Evolutionary conservation across 2,329 filamentous ascomycete species (phyloP), one percentile per base, ranked within the genome.

Genomic region (Beauveria sp.): DNA sequence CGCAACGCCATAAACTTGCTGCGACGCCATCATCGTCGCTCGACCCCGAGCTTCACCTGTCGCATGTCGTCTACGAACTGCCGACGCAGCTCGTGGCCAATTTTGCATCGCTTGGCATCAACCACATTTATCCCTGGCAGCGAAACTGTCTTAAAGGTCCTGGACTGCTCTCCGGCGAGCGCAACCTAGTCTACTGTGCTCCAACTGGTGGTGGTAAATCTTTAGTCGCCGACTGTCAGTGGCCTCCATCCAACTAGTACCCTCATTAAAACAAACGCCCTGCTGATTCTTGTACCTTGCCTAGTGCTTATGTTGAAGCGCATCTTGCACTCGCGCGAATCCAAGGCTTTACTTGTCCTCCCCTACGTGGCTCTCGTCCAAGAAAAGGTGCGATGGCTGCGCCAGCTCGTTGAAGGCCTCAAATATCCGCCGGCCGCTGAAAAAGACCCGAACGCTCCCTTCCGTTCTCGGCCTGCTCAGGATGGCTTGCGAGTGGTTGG

Each of bases 301-400:
- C 64, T 24, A 77, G 82, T 92, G 30, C 75, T 92, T 56, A 88
- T 92, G 83, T 75, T 92, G 58, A 91, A 88, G 69, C 81, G 82
- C 63, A 78, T 92, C 24, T 77, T 91, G n/a, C 79, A 83, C 49
- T 79, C 86, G 51, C 81, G 82, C 1, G 78, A 77, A 22, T 79
- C 84, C 61, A 92, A 91, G 66, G 88, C 87, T 3, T 80, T 93
- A 14, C 75, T 92, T 20, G 85, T 92, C 22, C 78, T 92, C 20
- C 89, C 89, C 0, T 93, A 91, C 72, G 88, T 92, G 65, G 88
- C 89, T 20, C 80, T 93, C 3, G 89, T 93, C 0, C 88, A 92
- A 69, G 89, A 93, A 71, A 92, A 92, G 70, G 81, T 90, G 38
- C 83, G 85, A 60, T 92, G 88, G 87, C 75, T 93, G 47, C 83